These are phyloP conservation scores for Naganishia albida DNA, from an alignment of 1,284 basidiomycete species.

Conservation along the genomic window DNA sequence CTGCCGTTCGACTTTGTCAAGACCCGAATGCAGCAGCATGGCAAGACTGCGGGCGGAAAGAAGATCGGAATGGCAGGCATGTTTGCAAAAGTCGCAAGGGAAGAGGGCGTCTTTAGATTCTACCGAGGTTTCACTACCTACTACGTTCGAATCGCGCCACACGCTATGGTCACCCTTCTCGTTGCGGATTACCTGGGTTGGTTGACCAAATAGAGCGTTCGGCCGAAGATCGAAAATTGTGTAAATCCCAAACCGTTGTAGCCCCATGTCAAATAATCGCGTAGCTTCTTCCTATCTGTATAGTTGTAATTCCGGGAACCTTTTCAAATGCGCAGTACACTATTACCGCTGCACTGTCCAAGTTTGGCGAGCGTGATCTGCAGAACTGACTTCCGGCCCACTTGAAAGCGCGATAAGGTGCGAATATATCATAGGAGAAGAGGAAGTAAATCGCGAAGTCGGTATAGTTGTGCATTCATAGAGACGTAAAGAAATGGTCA, in stretches of 20 bases:
- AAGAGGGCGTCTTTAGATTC: constrained; percentile 33
- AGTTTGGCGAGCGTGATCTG: too few species aligned
- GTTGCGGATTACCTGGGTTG: constrained; percentile 35
- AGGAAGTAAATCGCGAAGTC: too few species aligned
- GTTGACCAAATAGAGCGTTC: constrained; percentile 28
- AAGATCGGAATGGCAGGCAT: constrained; percentile 32
- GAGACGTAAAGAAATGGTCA: too few species aligned
- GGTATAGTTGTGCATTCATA: too few species aligned
- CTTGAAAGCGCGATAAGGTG: too few species aligned
- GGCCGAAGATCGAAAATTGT: background rate
- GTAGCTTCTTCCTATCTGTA: too few species aligned
- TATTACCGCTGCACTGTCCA: background rate
- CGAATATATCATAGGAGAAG: too few species aligned
- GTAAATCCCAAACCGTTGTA: background rate
- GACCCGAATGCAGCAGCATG: constrained; percentile 34
- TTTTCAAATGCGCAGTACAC: background rate
- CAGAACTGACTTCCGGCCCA: too few species aligned
- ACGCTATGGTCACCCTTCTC: constrained; percentile 35
- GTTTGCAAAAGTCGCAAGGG: constrained; percentile 32
- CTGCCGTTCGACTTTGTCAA: constrained; percentile 35
- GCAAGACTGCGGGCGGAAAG: constrained; percentile 25
- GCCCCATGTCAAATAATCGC: background rate
- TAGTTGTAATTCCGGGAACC: background rate
- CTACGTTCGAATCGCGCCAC: constrained; percentile 34
- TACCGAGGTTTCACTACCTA: constrained; percentile 35